These are phyloP conservation scores for Penstemon davidsonii DNA, from an alignment of 257 asterid genomes.

Conservation along the genomic window DNA sequence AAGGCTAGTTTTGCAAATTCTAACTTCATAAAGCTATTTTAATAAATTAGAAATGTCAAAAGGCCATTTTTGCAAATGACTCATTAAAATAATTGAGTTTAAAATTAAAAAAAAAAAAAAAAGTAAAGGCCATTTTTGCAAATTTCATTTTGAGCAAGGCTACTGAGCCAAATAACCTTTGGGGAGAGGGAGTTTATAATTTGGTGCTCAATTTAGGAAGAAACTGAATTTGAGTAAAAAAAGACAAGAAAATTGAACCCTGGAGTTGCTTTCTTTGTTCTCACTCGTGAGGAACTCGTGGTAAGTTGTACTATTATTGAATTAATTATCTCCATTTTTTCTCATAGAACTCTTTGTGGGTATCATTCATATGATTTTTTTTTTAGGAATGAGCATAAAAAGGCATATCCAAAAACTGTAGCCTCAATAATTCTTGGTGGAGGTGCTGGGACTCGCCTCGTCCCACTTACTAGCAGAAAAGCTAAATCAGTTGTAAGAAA, in stretches of 20 bases:
- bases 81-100: too few species aligned
- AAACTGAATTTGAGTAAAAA: constrained; percentile 28
- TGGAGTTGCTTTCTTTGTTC: constrained; percentile 63
- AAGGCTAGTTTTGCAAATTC: too few species aligned
- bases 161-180: too few species aligned
- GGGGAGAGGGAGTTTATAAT: constrained; percentile 46
- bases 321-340: neutral
- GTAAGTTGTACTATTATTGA: constrained; percentile 33
- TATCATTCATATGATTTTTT: neutral
- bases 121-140: too few species aligned
- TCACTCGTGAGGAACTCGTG: constrained; percentile 60
- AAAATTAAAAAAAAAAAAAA: too few species aligned
- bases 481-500: constrained; percentile 92
- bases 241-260: constrained; percentile 39
- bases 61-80: too few species aligned
- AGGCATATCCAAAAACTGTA: constrained; percentile 72
- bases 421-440: constrained; percentile 91
- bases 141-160: too few species aligned
- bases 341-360: neutral
- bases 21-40: too few species aligned
- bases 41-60: too few species aligned
- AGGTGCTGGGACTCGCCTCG: constrained; percentile 97
- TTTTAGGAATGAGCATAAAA: constrained; percentile 52
- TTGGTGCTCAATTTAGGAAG: constrained; percentile 31
- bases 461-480: constrained; percentile 86